Evolutionary conservation across 2,329 filamentous ascomycete genomes (phyloP), one percentile per base, ranked within the genome.

Genomic region (Hypoxylon sp.): DNA sequence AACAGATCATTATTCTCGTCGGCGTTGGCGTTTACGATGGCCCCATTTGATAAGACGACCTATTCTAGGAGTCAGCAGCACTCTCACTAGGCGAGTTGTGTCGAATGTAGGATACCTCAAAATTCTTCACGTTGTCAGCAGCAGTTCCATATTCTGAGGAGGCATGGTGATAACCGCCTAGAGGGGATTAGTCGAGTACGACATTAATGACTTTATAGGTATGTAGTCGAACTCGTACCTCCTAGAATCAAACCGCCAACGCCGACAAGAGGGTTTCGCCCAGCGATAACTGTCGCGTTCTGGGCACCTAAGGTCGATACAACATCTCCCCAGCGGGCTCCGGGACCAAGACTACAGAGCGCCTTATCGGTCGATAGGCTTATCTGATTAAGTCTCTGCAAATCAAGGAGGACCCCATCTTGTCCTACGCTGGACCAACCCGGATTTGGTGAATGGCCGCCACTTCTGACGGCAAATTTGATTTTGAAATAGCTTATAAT

Each of bases 21-120:
- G 0, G 63, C 62, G 37, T 79, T 83, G 13, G 81, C 83, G 11
- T 81, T 79, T 13, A 84, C 73, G 39, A 86, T 78, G 1, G 66
- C 59, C 1, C 84, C 84, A 48, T 80, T 73, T 0, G 81, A 80
- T 1, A 85, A 78, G 1, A 87, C 84, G 35, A 87, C 77, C 72
- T 85, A 29, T 19, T 10, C 3, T 5, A 8, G n/a, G 3, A 61
- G 14, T 62, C 11, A 66, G n/a, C n/a, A n/a, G n/a, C n/a, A n/a
- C n/a, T n/a, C n/a, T n/a, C n/a, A n/a, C n/a, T n/a, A n/a, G n/a
- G n/a, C n/a, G n/a, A n/a, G n/a, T n/a, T n/a, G 47, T 13, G n/a
- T 19, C 2, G 39, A n/a, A 4, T 19, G n/a, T 42, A n/a, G 13
- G 29, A n/a, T 68, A 66, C 66, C 59, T 71, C 78, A 53, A 78